Evolutionary conservation across 2,329 filamentous ascomycete genomes (phyloP).

Genomic region (Dichotomopilus funicola): DNA sequence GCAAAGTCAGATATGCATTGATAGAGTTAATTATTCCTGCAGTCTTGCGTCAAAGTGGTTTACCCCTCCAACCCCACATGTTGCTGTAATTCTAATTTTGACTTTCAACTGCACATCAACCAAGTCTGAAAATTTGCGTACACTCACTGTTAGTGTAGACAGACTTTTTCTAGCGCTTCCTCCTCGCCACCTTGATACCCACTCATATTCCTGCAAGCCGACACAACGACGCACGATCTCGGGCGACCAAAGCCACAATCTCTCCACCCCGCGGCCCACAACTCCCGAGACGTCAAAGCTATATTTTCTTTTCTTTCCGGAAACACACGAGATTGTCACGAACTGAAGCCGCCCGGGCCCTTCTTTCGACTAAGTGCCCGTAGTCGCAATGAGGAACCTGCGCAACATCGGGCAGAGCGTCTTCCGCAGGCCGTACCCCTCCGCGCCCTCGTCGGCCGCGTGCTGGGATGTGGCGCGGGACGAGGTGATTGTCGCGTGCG

Average conservation of each 20-base stretch:
- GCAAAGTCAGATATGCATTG: too few species aligned
- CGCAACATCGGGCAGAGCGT: constrained; percentile 66
- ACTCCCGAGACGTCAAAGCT: constrained; percentile 13
- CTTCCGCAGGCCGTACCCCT: constrained; percentile 42
- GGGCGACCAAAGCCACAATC: neutral
- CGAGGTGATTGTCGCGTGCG: constrained; percentile 75
- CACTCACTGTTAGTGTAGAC: too few species aligned
- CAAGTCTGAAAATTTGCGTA: too few species aligned
- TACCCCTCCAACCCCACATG: too few species aligned
- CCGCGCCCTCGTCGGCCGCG: constrained; percentile 50
- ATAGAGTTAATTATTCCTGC: too few species aligned
- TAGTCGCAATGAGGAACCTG: constrained; percentile 72
- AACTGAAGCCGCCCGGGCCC: too few species aligned
- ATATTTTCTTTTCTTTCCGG: neutral
- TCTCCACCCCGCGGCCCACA: constrained; percentile 9
- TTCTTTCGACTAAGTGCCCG: neutral
- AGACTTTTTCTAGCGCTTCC: neutral
- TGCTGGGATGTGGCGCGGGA: constrained; percentile 81
- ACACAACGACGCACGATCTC: neutral
- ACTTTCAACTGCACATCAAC: too few species aligned
- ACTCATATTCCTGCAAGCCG: neutral
- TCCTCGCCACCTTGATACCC: neutral
- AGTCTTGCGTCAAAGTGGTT: too few species aligned
- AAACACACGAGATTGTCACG: too few species aligned
- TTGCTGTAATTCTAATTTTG: too few species aligned